Percentiles rank a stretch among this genome's conserved stretches.
These are phyloP conservation scores for Peziza echinospora DNA, from an alignment of 495 filamentous ascomycete genomes.

Conservation along the genomic window DNA sequence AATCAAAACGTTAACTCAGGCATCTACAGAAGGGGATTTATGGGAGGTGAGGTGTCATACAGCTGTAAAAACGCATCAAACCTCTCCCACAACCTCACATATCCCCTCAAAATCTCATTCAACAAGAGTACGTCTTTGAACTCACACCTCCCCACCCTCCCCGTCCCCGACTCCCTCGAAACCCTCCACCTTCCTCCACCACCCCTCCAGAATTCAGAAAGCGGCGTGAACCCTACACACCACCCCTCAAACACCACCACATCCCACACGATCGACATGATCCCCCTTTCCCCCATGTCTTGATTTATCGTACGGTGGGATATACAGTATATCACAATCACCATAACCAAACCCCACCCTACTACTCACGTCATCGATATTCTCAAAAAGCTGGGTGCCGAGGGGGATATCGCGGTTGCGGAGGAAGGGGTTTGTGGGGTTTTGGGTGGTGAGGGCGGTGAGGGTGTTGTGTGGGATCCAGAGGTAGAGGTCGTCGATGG, in stretches of 20 bases:
- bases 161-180: slow-evolving; percentile 24
- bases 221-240: slow-evolving; percentile 72
- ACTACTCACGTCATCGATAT: slow-evolving; percentile 23
- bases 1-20: no score
- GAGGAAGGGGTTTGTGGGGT: slow-evolving; percentile 52
- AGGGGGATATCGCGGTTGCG: slow-evolving; percentile 60
- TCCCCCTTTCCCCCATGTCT: slow-evolving; percentile 59
- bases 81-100: slow-evolving; percentile 36
- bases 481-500: slow-evolving; percentile 84
- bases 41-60: slow-evolving; percentile 27
- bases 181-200: slow-evolving; percentile 35
- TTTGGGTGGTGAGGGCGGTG: slow-evolving; percentile 36
- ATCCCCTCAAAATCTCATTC: slow-evolving; percentile 44
- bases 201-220: slow-evolving; percentile 30
- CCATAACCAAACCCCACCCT: no score
- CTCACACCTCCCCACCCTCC: slow-evolving; percentile 31
- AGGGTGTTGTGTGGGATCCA: slow-evolving; percentile 51
- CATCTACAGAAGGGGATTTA: no score
- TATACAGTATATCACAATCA: no score
- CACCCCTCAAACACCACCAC: slow-evolving; percentile 80
- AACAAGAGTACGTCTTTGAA: slow-evolving; percentile 49
- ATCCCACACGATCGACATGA: slow-evolving; percentile 32
- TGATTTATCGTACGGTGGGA: slow-evolving; percentile 73
- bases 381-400: slow-evolving; percentile 33
- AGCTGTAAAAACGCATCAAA: slow-evolving; percentile 75